These are phyloP conservation scores for Coemansia sp. DNA, from an alignment of 192 early-diverging fungal species.

Conservation along the genomic window DNA sequence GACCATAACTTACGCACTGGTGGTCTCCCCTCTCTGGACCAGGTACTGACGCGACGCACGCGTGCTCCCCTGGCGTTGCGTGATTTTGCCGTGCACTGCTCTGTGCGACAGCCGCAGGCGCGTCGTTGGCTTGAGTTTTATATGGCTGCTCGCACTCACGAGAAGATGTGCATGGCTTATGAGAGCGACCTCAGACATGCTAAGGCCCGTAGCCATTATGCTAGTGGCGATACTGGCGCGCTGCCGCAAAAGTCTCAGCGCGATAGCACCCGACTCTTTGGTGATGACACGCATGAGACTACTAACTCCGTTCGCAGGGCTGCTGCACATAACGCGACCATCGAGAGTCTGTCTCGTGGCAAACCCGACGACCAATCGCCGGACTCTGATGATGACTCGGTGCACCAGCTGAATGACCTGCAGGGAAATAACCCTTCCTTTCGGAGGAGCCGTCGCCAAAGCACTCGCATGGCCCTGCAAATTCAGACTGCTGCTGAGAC, in stretches of 20 bases:
- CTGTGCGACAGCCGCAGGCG: slow-evolving; percentile 55
- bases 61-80: slow-evolving; percentile 49
- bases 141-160: slow-evolving; percentile 52
- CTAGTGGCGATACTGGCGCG: slow-evolving; percentile 19
- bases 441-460: slow-evolving; percentile 46
- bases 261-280: neutral
- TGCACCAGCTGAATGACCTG: slow-evolving; percentile 6
- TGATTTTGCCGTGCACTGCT: slow-evolving; percentile 55
- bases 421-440: slow-evolving; percentile 9
- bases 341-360: slow-evolving; percentile 43
- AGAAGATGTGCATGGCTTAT: slow-evolving; percentile 54
- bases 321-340: slow-evolving; percentile 40
- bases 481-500: slow-evolving; percentile 53
- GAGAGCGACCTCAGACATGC: slow-evolving; percentile 53
- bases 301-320: slow-evolving; percentile 16
- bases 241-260: slow-evolving; percentile 11
- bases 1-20: slow-evolving; percentile 55
- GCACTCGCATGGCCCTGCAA: slow-evolving; percentile 53
- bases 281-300: slow-evolving; percentile 10
- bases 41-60: slow-evolving; percentile 50
- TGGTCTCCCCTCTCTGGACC: slow-evolving; percentile 54
- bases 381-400: slow-evolving; percentile 5
- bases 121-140: slow-evolving; percentile 56
- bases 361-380: slow-evolving; percentile 15
- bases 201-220: slow-evolving; percentile 53